Evolutionary conservation across 2,329 filamentous ascomycete species (phyloP).

Genomic region (Neonectria coccinea): DNA sequence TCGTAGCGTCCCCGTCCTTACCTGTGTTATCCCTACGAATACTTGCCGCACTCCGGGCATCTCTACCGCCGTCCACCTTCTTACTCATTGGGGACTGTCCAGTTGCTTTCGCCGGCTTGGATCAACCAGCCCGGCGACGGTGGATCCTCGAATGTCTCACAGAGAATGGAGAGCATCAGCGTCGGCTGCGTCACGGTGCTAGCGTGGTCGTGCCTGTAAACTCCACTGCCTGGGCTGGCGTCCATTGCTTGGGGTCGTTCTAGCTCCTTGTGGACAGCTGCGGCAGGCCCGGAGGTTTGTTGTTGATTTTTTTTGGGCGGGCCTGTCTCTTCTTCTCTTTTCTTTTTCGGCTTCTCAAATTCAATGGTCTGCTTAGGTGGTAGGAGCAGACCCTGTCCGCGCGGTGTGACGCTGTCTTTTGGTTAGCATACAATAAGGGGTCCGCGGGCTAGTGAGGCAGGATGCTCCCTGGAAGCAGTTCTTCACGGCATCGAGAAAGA

Average conservation of each 20-base stretch:
- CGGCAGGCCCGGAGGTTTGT: slow-evolving; percentile 5
- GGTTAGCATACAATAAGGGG: slow-evolving; percentile 1
- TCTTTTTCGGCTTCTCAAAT: background rate
- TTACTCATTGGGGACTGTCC: background rate
- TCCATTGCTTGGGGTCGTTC: background rate
- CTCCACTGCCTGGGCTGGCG: slow-evolving; percentile 13
- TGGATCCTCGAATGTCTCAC: slow-evolving; percentile 37
- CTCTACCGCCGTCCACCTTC: background rate
- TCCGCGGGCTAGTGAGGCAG: slow-evolving; percentile 3
- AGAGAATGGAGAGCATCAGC: slow-evolving; percentile 12
- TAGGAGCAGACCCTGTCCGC: background rate
- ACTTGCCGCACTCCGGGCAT: background rate
- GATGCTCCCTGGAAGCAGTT: slow-evolving; percentile 12
- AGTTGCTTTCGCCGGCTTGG: slow-evolving; percentile 10
- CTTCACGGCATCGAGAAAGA: slow-evolving; percentile 1
- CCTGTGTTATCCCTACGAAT: slow-evolving; percentile 1
- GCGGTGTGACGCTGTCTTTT: background rate
- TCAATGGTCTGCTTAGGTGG: slow-evolving; percentile 11
- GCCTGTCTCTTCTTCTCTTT: slow-evolving; percentile 1
- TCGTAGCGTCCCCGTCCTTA: slow-evolving; percentile 5
- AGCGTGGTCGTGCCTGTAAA: slow-evolving; percentile 6
- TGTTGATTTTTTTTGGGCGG: slow-evolving; percentile 5
- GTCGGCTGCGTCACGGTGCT: slow-evolving; percentile 26
- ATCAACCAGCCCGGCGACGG: slow-evolving; percentile 24
- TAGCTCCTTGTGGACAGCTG: slow-evolving; percentile 4